Percentiles rank a stretch among this genome's conserved stretches.
Evolutionary conservation across 768 basidiomycete species (phyloP).

Genomic region (Podaxis sp.): DNA sequence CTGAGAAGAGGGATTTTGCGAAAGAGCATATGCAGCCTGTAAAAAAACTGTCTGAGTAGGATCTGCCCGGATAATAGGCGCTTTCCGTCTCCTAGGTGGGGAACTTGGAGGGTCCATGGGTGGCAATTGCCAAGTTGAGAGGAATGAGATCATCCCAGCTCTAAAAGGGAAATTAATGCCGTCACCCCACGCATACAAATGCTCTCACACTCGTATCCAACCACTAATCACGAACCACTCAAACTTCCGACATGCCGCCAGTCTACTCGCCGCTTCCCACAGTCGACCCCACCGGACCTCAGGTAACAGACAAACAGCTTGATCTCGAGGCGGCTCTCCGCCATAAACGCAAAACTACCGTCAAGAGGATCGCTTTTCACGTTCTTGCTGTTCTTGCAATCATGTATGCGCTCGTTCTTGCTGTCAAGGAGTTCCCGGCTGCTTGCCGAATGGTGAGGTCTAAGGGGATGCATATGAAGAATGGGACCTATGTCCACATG

Average conservation of each 20-base stretch:
- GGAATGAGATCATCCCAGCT: background rate
- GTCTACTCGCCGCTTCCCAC: conserved; percentile 12
- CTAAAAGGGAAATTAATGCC: background rate
- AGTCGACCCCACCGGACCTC: background rate
- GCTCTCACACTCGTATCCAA: background rate
- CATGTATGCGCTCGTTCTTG: conserved; percentile 16
- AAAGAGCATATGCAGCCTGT: conserved; percentile 23
- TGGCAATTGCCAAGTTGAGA: background rate
- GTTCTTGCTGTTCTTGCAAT: conserved; percentile 13
- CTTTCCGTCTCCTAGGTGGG: conserved; percentile 6
- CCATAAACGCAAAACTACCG: background rate
- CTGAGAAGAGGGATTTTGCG: conserved; percentile 20
- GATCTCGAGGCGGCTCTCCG: background rate
- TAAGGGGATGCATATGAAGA: background rate
- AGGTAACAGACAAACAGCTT: background rate
- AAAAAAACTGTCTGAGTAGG: conserved; percentile 25
- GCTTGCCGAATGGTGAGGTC: conserved; percentile 8
- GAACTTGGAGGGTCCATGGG: background rate
- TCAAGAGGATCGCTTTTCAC: conserved; percentile 14
- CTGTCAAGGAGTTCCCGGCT: conserved; percentile 2
- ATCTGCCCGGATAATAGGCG: conserved; percentile 22
- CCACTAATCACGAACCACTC: background rate
- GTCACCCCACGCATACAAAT: background rate
- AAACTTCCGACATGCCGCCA: conserved; percentile 8
- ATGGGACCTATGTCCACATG: background rate